phyloP scores from a whole-genome alignment of 2,329 filamentous ascomycete genomes.

The Paradendryphiella salina region DNA sequence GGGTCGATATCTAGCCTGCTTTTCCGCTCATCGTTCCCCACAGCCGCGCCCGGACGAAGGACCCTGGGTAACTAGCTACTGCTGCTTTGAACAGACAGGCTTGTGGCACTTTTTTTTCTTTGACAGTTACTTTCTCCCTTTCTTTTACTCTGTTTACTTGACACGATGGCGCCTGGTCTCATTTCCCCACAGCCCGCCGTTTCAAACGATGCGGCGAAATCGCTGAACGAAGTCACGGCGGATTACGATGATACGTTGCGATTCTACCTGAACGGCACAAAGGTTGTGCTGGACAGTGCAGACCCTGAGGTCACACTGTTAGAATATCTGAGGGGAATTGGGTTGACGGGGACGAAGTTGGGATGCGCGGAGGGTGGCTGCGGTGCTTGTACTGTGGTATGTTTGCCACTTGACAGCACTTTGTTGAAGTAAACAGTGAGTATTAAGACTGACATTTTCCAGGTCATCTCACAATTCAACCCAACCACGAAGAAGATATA shows the following conservation, averaged over 20 bases:
- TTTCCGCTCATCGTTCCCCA: background rate
- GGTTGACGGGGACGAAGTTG: constrained; percentile 92
- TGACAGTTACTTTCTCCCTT: background rate
- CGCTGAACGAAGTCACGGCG: constrained; percentile 67
- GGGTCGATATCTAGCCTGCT: background rate
- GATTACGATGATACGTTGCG: constrained; percentile 83
- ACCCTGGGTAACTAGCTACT: background rate
- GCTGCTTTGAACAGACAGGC: background rate
- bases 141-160: background rate
- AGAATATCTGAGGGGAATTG: constrained; percentile 90
- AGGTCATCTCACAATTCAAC: constrained; percentile 87
- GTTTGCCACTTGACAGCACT: constrained; percentile 26
- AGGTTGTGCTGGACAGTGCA: constrained; percentile 79
- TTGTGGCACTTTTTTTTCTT: background rate
- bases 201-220: constrained; percentile 49
- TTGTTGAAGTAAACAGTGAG: background rate
- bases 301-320: constrained; percentile 91
- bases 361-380: constrained; percentile 97
- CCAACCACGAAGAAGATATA: constrained; percentile 91
- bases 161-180: constrained; percentile 61
- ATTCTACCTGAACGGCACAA: constrained; percentile 95
- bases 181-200: constrained; percentile 51
- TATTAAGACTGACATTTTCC: constrained; percentile 10
- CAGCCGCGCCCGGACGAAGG: background rate
- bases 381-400: constrained; percentile 88